phyloP scores from a whole-genome alignment of 176 grass and related monocot species.

The Dactylis glomerata region DNA sequence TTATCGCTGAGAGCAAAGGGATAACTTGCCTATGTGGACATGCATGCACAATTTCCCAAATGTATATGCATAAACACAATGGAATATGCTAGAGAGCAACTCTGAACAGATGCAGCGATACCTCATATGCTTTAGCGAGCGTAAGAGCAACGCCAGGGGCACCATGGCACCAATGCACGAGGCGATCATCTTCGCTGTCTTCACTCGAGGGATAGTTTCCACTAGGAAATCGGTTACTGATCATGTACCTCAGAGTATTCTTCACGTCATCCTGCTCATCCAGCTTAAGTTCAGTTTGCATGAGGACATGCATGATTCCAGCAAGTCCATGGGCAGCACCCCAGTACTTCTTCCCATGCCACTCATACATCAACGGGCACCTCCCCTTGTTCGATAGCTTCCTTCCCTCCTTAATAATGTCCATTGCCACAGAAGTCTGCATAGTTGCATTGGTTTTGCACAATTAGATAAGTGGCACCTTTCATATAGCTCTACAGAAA shows the following conservation, averaged over 20 bases:
- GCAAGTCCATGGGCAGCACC: slow-evolving; percentile 86
- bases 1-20: not conserved
- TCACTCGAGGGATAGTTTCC: slow-evolving; percentile 81
- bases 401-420: slow-evolving; percentile 79
- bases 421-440: slow-evolving; percentile 50
- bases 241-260: slow-evolving; percentile 75
- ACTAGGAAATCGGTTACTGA: slow-evolving; percentile 63
- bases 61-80: not conserved
- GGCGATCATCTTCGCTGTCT: slow-evolving; percentile 49
- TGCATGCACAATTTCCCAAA: not conserved
- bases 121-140: slow-evolving; percentile 69
- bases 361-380: slow-evolving; percentile 84
- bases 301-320: slow-evolving; percentile 82
- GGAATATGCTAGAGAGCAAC: not conserved
- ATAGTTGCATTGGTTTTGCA: slow-evolving; percentile 16
- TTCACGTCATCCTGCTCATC: slow-evolving; percentile 73
- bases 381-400: slow-evolving; percentile 48
- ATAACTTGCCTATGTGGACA: not conserved
- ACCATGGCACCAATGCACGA: slow-evolving; percentile 95
- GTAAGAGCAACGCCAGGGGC: slow-evolving; percentile 84
- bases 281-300: slow-evolving; percentile 55
- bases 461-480: slow-evolving; percentile 1
- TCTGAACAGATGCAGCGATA: slow-evolving; percentile 11
- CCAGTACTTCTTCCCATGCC: slow-evolving; percentile 87
- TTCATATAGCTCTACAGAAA: slow-evolving; percentile 1